phyloP scores from a whole-genome alignment of 306 rosid species.

The Oemleria cerasiformis region DNA sequence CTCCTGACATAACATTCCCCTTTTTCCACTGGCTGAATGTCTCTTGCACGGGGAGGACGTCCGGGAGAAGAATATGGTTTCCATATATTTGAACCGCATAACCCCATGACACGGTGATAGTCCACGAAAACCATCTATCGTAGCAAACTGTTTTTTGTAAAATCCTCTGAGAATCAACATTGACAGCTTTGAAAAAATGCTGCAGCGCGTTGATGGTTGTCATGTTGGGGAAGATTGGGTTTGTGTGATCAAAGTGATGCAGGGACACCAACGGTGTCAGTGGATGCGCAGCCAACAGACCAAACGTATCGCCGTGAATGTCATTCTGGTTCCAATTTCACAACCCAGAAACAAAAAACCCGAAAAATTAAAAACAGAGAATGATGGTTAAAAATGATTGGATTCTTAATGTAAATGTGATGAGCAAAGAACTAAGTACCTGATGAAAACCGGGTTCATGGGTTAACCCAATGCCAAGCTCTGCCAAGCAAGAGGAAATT shows the following conservation, averaged over 20 bases:
- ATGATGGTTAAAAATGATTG: background rate
- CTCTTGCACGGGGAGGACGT: slow-evolving; percentile 48
- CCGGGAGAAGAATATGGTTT: slow-evolving; percentile 44
- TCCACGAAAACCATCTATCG: slow-evolving; percentile 76
- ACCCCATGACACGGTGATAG: slow-evolving; percentile 87
- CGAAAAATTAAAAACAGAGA: background rate
- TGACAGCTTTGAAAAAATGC: slow-evolving; percentile 54
- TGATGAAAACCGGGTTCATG: slow-evolving; percentile 91
- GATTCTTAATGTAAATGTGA: background rate
- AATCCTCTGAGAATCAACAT: slow-evolving; percentile 64
- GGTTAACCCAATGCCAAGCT: slow-evolving; percentile 82
- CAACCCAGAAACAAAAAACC: background rate
- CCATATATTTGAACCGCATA: slow-evolving; percentile 74
- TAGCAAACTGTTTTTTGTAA: slow-evolving; percentile 83
- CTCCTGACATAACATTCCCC: slow-evolving; percentile 34
- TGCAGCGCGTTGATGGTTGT: slow-evolving; percentile 49
- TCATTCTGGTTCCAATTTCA: slow-evolving; percentile 51
- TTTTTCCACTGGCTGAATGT: slow-evolving; percentile 73
- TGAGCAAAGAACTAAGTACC: slow-evolving; percentile 32
- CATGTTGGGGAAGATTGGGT: slow-evolving; percentile 81
- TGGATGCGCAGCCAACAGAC: slow-evolving; percentile 83
- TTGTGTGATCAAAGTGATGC: slow-evolving; percentile 59
- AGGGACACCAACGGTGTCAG: slow-evolving; percentile 64
- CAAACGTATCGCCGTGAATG: slow-evolving; percentile 64
- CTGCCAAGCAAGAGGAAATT: slow-evolving; percentile 67